A percentile compares a stretch with the other conserved stretches of the same genome.
Conservation (phyloP, 2,329 filamentous ascomycete genomes). For the Rachicladosporium sp. region DNA sequence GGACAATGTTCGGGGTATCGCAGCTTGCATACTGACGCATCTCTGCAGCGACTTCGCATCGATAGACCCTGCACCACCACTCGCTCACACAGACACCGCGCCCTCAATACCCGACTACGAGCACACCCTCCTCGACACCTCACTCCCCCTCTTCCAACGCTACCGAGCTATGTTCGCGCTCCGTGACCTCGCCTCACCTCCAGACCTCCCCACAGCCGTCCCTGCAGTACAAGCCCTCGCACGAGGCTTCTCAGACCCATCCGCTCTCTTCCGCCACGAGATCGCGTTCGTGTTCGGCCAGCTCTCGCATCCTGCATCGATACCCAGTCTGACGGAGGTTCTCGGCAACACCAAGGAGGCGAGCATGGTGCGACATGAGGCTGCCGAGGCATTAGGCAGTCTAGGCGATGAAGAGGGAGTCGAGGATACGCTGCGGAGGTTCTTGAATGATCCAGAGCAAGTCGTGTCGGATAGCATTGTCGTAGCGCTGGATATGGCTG, state of each 20-base stretch:
- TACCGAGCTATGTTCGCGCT: slow-evolving; percentile 98
- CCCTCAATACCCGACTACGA: slow-evolving; percentile 62
- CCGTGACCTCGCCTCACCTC: slow-evolving; percentile 85
- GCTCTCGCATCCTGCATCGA: slow-evolving; percentile 89
- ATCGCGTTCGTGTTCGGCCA: slow-evolving; percentile 98
- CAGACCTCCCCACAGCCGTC: slow-evolving; percentile 76
- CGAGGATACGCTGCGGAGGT: slow-evolving; percentile 69
- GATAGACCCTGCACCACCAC: slow-evolving; percentile 85
- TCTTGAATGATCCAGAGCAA: slow-evolving; percentile 79
- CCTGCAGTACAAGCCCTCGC: slow-evolving; percentile 80
- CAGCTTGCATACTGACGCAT: background rate
- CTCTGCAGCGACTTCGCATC: slow-evolving; percentile 77
- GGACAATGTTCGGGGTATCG: slow-evolving; percentile 1
- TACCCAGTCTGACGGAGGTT: slow-evolving; percentile 70
- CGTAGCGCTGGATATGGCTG: slow-evolving; percentile 94
- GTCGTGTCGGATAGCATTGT: slow-evolving; percentile 91
- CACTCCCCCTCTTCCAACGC: slow-evolving; percentile 70
- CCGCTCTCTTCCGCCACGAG: slow-evolving; percentile 91
- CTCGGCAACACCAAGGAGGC: slow-evolving; percentile 70
- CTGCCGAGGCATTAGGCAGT: slow-evolving; percentile 88
- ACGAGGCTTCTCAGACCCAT: slow-evolving; percentile 71
- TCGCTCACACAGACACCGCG: slow-evolving; percentile 52
- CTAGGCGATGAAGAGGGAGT: slow-evolving; percentile 89
- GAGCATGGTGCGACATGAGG: slow-evolving; percentile 96
- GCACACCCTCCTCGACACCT: slow-evolving; percentile 64